A percentile compares a stretch with the other conserved stretches of the same genome.
Evolutionary conservation across 768 basidiomycete genomes (phyloP).

Genomic region (Suillus sp.): DNA sequence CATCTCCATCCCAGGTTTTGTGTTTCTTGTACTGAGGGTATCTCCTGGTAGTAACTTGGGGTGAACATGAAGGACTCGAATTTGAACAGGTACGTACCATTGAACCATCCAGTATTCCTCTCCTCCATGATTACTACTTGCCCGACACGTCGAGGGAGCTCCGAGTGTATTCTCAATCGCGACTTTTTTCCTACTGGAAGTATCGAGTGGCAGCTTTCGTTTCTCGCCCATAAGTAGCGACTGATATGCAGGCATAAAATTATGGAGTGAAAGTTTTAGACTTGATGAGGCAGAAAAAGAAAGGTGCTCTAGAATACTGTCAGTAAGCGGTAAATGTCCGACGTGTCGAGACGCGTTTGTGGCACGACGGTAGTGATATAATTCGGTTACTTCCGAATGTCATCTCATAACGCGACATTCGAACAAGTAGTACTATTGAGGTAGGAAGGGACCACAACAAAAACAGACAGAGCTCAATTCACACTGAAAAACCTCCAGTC

Average conservation of each 20-base stretch:
- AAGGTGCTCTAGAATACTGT: not conserved
- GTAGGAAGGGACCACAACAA: no score
- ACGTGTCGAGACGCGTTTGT: conserved; percentile 14
- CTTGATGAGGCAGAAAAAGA: not conserved
- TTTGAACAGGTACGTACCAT: conserved; percentile 47
- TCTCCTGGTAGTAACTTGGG: conserved; percentile 48
- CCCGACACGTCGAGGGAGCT: conserved; percentile 11
- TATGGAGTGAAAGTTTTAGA: not conserved
- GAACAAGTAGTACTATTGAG: no score
- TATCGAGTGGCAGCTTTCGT: conserved; percentile 30
- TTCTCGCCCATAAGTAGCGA: conserved; percentile 30
- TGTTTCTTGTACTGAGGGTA: conserved; percentile 77
- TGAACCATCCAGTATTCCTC: conserved; percentile 76
- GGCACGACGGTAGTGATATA: conserved; percentile 13
- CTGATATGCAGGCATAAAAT: conserved; percentile 24
- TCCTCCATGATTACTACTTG: conserved; percentile 18
- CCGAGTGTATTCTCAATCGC: conserved; percentile 27
- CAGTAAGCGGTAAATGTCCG: not conserved
- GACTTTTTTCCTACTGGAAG: conserved; percentile 29
- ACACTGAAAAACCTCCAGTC: no score
- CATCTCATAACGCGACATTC: no score
- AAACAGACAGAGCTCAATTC: no score
- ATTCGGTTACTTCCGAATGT: not conserved
- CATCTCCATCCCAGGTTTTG: conserved; percentile 90
- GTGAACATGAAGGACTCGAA: conserved; percentile 3